Evolutionary conservation across 306 rosid genomes (phyloP), one percentile per base, ranked within the genome.

Genomic region (Corylus heterophylla): DNA sequence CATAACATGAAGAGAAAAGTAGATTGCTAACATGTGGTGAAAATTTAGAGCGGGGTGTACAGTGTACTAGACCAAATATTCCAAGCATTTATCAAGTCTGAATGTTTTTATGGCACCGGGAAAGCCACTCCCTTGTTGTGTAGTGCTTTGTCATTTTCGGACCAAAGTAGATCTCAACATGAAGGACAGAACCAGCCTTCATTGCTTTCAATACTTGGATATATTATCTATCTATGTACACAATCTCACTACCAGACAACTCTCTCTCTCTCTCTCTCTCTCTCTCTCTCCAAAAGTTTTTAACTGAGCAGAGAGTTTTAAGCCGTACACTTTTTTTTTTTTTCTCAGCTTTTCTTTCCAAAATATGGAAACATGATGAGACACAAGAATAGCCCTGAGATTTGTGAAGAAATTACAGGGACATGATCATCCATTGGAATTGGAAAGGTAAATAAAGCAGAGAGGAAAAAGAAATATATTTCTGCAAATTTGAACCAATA

Each of bases 401-500:
- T 49, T 49, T 11, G 4, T 49, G 52, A 12, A 12, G 4, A 49
- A 49, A 12, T 2, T 49, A 55, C 8, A 6, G 8, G 73, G 77
- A 69, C 77, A 74, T 31, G 35, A 31, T 31, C 35, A 31, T 73
- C 69, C 17, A 37, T 58, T 78, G 72, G 71, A 79, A 73, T 62
- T 71, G 80, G 10, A 18, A 18, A 55, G 25, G 62, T n/a, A 4
- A 20, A 55, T 7, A 80, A 76, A 69, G 31, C 39, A 64, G 72
- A 73, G 29, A 64, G 71, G 69, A 47, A 80, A 80, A 82, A 75
- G 54, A 88, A 83, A 87, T 67, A 87, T 67, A 84, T 79, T 84
- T 86, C 89, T 85, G 83, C 77, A 85, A 84, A 86, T 77, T 84
- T 79, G 70, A 75, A 80, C 81, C 80, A 80, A 79, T 31, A 79